A percentile compares a stretch with the other conserved stretches of the same genome.
Conservation (phyloP, 495 filamentous ascomycete genomes). For the Penicillium lagena region DNA sequence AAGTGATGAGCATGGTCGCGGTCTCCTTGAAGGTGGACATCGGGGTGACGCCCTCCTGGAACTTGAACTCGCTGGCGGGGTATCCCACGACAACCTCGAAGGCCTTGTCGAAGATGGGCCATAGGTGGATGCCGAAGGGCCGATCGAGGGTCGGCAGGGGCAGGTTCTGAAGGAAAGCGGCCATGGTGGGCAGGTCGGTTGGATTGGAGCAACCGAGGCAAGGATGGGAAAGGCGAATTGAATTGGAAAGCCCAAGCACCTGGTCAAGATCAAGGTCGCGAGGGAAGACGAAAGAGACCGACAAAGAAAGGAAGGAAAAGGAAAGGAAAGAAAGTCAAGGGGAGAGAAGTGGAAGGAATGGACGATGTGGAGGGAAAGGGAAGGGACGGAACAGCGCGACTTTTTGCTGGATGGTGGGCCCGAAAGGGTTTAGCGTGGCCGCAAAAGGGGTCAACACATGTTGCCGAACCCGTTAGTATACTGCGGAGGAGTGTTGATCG, state of each 20-base stretch:
- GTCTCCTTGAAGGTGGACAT: conserved; percentile 55
- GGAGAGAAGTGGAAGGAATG: conserved; percentile 15
- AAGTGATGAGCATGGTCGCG: conserved; percentile 48
- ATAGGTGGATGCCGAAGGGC: conserved; percentile 86
- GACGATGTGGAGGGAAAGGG: conserved; percentile 15
- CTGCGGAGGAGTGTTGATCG: too few relatives aligned
- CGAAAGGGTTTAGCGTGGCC: conserved; percentile 21
- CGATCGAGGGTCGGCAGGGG: conserved; percentile 77
- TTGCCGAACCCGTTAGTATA: too few relatives aligned
- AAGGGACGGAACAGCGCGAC: conserved; percentile 13
- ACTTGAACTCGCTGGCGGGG: conserved; percentile 53
- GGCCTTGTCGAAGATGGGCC: conserved; percentile 88
- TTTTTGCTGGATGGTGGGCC: conserved; percentile 26
- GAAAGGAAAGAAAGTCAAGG: conserved; percentile 14
- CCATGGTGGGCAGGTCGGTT: not conserved
- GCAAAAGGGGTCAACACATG: conserved; percentile 19
- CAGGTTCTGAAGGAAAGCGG: conserved; percentile 57
- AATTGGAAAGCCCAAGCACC: too few relatives aligned
- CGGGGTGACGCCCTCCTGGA: conserved; percentile 51
- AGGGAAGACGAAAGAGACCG: not conserved
- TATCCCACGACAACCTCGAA: conserved; percentile 68
- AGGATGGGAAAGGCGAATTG: too few relatives aligned
- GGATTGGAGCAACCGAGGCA: too few relatives aligned
- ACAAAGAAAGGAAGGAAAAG: conserved; percentile 24
- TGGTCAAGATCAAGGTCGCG: not conserved